Base-by-base conservation (phyloP, 2,329 filamentous ascomycete genomes). In the Parastagonospora avenae region DNA sequence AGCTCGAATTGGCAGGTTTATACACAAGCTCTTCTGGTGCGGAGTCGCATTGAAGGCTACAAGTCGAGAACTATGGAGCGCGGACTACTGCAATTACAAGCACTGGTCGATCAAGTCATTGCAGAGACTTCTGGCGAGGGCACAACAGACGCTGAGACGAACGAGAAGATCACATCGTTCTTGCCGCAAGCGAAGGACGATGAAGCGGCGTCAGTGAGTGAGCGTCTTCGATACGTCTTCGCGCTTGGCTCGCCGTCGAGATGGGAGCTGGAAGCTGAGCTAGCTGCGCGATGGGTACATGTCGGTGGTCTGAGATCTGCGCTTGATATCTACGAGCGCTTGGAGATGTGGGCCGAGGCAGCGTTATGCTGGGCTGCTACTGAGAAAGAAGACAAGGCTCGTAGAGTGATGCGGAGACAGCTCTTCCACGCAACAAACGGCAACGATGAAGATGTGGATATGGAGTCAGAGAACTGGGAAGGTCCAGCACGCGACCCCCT, bases 1-100 rank as follows among this genome's bases (percentile, higher is more conserved):
- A 89, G 89, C 39, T 93, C 91, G 1, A 99, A 97, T 73, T 99
- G 94, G 94, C 94, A 97, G 72, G 88, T 97, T 30, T 97, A 97
- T 70, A 97, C 94, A 0, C 92, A 97, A 69, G 94, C 92, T 0
- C 79, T 99, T 8, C 80, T 99, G 0, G 90, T 97, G 1, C 84
- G 94, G 38, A 96, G 91, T 53, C 83, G 94, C 12, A 93, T 97
- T 47, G 94, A 99, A 74, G 82, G 92, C 0, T 92, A 95, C 74
- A 85, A 86, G 46, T 91, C 92, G 46, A 83, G 93, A 47, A 99
- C 94, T 0, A 82, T 95, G 32, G 94, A 99, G 75, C 82, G 94
- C 52, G 91, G 91, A 39, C 85, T 99, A 0, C 78, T 99, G 15
- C 94, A 99, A 74, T 83, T 99, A 60, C 94, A 99, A 74, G 92